phyloP scores from a whole-genome alignment of 192 early-diverging fungal genomes.

The Funneliformis geosporum region DNA sequence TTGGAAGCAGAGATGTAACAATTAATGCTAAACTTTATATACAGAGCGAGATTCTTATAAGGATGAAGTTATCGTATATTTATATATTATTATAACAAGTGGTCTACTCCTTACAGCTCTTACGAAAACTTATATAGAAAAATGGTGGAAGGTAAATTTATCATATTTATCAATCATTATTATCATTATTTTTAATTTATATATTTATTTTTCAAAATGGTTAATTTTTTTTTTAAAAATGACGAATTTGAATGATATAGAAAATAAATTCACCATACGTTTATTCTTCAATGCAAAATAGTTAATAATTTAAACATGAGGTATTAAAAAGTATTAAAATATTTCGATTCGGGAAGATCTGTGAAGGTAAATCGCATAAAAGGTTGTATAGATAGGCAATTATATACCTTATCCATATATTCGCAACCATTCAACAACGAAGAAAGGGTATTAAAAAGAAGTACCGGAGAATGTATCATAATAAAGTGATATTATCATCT shows the following conservation, averaged over 20 bases:
- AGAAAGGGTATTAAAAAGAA: too few species aligned
- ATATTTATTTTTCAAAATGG: background rate
- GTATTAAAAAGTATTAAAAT: too few species aligned
- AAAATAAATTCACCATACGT: background rate
- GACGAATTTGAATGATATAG: background rate
- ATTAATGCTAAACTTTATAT: background rate
- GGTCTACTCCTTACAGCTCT: conserved; percentile 6
- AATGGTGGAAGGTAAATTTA: conserved; percentile 1
- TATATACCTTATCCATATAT: too few species aligned
- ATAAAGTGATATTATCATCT: too few species aligned
- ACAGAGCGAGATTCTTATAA: conserved; percentile 22
- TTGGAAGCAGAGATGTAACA: background rate
- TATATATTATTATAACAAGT: conserved; percentile 25
- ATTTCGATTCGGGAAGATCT: too few species aligned
- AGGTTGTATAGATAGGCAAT: too few species aligned
- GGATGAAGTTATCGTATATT: conserved; percentile 23
- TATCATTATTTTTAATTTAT: background rate
- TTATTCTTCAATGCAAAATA: conserved; percentile 26
- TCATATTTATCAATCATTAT: background rate
- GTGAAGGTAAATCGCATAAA: too few species aligned
- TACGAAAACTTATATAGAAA: background rate
- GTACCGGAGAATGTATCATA: too few species aligned
- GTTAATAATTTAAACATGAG: background rate
- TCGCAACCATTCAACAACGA: too few species aligned
- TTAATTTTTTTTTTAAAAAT: background rate